A percentile compares a stretch with the other conserved stretches of the same genome.
These are phyloP conservation scores for Lophiotrema nucula DNA, from an alignment of 495 filamentous ascomycete species.

Conservation along the genomic window DNA sequence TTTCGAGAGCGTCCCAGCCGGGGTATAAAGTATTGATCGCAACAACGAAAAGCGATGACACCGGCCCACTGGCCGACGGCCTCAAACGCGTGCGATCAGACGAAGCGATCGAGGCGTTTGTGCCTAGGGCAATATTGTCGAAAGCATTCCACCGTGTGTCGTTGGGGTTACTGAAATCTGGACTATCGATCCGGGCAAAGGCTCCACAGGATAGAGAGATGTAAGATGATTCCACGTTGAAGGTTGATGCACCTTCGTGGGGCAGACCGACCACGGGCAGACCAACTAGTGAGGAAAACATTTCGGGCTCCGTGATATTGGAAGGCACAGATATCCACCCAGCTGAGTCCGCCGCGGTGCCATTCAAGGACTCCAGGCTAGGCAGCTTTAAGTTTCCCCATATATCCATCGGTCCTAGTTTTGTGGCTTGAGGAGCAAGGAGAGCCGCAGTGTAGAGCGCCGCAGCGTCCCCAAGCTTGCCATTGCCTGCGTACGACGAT, in stretches of 20 bases:
- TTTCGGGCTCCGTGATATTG: not conserved
- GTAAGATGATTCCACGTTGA: conserved; percentile 25
- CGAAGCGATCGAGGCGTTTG: too few species aligned
- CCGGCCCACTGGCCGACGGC: too few species aligned
- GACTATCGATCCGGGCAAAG: too few species aligned
- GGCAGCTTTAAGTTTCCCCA: conserved; percentile 37
- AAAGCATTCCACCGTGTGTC: too few species aligned
- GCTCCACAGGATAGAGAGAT: conserved; percentile 14
- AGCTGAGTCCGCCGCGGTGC: conserved; percentile 1
- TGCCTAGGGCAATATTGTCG: too few species aligned
- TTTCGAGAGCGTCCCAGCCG: too few species aligned
- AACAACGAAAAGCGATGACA: too few species aligned
- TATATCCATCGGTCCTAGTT: conserved; percentile 22
- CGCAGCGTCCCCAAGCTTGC: conserved; percentile 4
- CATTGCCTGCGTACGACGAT: conserved; percentile 4
- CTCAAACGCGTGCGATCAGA: too few species aligned
- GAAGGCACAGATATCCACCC: conserved; percentile 25
- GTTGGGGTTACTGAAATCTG: too few species aligned
- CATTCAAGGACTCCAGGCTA: conserved; percentile 15
- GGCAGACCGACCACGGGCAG: conserved; percentile 24
- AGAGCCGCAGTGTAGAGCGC: conserved; percentile 22
- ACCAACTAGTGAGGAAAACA: conserved; percentile 26
- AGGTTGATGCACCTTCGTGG: conserved; percentile 4
- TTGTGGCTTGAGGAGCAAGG: conserved; percentile 15
- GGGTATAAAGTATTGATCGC: not conserved